phyloP scores from a whole-genome alignment of 2,329 filamentous ascomycete genomes.

The Didymella sp. region DNA sequence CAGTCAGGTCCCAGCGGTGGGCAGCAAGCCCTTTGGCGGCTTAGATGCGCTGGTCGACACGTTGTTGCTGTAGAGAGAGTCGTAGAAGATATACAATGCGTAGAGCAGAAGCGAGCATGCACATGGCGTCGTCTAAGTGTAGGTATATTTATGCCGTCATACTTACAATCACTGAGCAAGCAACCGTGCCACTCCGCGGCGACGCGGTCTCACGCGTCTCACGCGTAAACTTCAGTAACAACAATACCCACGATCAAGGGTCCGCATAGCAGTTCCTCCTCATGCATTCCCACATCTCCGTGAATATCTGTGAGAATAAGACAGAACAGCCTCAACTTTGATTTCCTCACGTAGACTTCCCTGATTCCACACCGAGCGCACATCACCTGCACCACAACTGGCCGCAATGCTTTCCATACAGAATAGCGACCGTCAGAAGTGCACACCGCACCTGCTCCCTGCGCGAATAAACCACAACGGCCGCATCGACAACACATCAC shows the following conservation, averaged over 20 bases:
- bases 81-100: not conserved
- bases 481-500: constrained; percentile 65
- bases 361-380: too few relatives aligned
- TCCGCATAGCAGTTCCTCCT: too few relatives aligned
- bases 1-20: not conserved
- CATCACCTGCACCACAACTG: not conserved
- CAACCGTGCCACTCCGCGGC: constrained; percentile 13
- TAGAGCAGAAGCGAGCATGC: not conserved
- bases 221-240: constrained; percentile 6
- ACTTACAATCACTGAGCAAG: constrained; percentile 1
- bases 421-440: constrained; percentile 46
- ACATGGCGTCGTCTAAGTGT: not conserved
- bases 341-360: too few relatives aligned
- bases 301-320: too few relatives aligned
- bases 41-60: too few relatives aligned
- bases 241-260: not conserved
- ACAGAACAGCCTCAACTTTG: too few relatives aligned
- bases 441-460: constrained; percentile 75
- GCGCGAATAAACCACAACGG: constrained; percentile 83
- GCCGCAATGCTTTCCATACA: constrained; percentile 55
- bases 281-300: too few relatives aligned
- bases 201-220: constrained; percentile 23
- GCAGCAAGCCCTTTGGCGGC: not conserved
- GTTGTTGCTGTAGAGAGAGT: too few relatives aligned
- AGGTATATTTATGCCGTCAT: constrained; percentile 5